Conservation (phyloP, 176 grass and related monocot species). For the Cocos nucifera region DNA sequence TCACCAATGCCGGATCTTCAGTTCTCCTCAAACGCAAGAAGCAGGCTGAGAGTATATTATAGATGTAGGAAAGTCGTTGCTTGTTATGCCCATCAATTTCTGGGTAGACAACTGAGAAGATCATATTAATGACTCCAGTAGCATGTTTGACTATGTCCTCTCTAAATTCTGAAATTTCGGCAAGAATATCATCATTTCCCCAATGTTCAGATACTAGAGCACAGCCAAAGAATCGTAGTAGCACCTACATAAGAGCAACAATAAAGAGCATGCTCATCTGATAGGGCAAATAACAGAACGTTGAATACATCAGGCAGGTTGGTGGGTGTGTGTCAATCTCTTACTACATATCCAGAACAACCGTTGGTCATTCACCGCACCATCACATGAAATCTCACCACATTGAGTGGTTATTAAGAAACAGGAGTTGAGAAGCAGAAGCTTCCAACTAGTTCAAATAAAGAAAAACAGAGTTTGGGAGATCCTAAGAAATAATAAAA, state of each 20-base stretch:
- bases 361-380: too few relatives aligned
- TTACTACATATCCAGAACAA: too few relatives aligned
- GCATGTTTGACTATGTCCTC: slow-evolving; percentile 76
- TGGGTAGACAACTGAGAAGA: slow-evolving; percentile 62
- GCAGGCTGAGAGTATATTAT: slow-evolving; percentile 80
- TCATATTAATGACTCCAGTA: slow-evolving; percentile 65
- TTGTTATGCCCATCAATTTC: slow-evolving; percentile 84
- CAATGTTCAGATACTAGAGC: slow-evolving; percentile 76
- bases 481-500: too few relatives aligned
- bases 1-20: slow-evolving; percentile 37
- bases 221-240: slow-evolving; percentile 69
- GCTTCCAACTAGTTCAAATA: too few relatives aligned
- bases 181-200: slow-evolving; percentile 79
- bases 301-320: too few relatives aligned
- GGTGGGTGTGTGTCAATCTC: too few relatives aligned
- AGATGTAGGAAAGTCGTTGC: slow-evolving; percentile 77
- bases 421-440: too few relatives aligned
- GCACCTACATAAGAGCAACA: slow-evolving; percentile 46
- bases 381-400: too few relatives aligned
- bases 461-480: too few relatives aligned
- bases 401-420: too few relatives aligned
- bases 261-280: too few relatives aligned
- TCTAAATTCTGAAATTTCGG: slow-evolving; percentile 79
- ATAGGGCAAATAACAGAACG: too few relatives aligned
- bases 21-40: slow-evolving; percentile 48